Evolutionary conservation across 1,284 basidiomycete species (phyloP).

Genomic region (Jaminaea rosea): DNA sequence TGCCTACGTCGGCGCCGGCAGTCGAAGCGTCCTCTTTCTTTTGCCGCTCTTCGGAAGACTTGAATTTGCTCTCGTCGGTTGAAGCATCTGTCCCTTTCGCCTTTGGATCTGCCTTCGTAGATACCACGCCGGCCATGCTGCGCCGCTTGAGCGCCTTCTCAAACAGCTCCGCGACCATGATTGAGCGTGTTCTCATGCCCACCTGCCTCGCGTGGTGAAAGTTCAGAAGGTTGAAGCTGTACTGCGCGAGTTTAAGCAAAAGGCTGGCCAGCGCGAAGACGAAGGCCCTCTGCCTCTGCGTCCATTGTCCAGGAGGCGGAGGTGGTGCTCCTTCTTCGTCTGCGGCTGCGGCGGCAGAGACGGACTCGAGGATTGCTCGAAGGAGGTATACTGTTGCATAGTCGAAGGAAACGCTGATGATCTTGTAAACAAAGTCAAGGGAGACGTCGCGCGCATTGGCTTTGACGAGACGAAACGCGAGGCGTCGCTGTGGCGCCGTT

Average conservation of each 20-base stretch:
- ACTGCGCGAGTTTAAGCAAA: constrained; percentile 20
- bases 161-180: constrained; percentile 37
- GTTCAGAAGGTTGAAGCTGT: constrained; percentile 29
- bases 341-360: constrained; percentile 9
- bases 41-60: too few relatives aligned
- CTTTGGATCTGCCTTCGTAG: constrained; percentile 2
- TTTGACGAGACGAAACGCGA: constrained; percentile 16
- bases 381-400: constrained; percentile 29
- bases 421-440: constrained; percentile 27
- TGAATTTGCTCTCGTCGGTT: too few relatives aligned
- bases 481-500: background rate
- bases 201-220: constrained; percentile 44
- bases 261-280: constrained; percentile 21
- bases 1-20: constrained; percentile 49
- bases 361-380: constrained; percentile 20
- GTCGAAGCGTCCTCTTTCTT: constrained; percentile 6
- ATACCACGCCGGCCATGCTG: constrained; percentile 17
- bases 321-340: background rate
- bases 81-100: background rate
- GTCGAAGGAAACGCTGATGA: constrained; percentile 26
- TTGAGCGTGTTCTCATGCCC: constrained; percentile 37
- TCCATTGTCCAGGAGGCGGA: constrained; percentile 9
- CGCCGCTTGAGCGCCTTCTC: constrained; percentile 42
- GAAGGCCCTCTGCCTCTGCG: constrained; percentile 23
- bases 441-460: constrained; percentile 31